Evolutionary conservation across 2,329 filamentous ascomycete species (phyloP), one percentile per base, ranked within the genome.

Genomic region (Stagonosporopsis tanaceti): DNA sequence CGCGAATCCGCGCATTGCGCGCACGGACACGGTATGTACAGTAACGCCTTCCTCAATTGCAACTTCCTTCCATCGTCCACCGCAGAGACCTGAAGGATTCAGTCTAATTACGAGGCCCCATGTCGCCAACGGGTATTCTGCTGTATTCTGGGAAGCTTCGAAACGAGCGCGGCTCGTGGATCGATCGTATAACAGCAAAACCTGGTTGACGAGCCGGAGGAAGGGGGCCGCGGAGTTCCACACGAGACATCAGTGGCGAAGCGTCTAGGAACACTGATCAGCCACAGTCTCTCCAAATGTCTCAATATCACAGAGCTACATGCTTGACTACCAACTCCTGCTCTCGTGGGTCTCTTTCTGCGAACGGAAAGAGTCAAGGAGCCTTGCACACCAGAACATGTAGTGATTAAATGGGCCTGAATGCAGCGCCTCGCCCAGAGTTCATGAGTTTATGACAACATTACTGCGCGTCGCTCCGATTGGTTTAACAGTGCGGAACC

Each of bases 71-170:
- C 46, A 47, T 39, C n/a, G 12, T 47, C 25, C 34, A 28, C 24
- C n/a, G 27, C 45, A 47, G 46, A 47, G 34, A 37, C 30, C 32
- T 25, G 24, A 47, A 47, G 46, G 34, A 47, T 47, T 22, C n/a
- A 22, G 46, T 47, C 46, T 47, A 39, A 38, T 24, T 30, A 12
- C 46, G 25, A 24, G 9, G 32, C 2, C 32, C 32, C 32, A 34
- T 34, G 5, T 9, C 28, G 15, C 20, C 34, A 28, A 39, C 24
- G 12, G 44, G 12, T 22, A 37, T 37, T 25, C 24, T 47, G 8
- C n/a, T 24, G 46, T 25, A 17, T 39, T 39, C 15, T 47, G 44
- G 3, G 30, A 39, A 25, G 12, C 46, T 20, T 38, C 22, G n/a
- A 20, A 4, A 28, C 28, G 24, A 47, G 12, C 14, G 6, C n/a